phyloP scores from a whole-genome alignment of 1,284 basidiomycete genomes.

The Boletus holoroseus region DNA sequence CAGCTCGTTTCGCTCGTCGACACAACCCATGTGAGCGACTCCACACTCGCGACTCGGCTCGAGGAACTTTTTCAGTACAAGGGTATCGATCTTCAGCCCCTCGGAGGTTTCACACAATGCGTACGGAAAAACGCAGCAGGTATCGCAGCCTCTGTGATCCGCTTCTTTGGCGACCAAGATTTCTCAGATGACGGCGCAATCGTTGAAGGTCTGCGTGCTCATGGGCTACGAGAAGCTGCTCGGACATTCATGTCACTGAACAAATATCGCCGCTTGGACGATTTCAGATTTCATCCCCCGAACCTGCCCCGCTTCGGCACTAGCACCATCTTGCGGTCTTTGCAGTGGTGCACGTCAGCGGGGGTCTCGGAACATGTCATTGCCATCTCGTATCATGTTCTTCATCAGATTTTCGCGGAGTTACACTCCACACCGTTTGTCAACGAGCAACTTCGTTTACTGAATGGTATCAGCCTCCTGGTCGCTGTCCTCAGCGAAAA shows the following conservation, averaged over 20 bases:
- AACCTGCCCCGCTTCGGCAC: constrained; percentile 57
- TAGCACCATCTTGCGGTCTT: constrained; percentile 46
- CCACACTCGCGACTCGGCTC: constrained; percentile 27
- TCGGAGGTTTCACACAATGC: constrained; percentile 36
- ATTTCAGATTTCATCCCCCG: constrained; percentile 52
- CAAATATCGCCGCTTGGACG: constrained; percentile 43
- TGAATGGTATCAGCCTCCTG: constrained; percentile 73
- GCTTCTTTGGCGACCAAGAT: constrained; percentile 59
- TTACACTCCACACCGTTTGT: constrained; percentile 71
- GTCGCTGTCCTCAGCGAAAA: constrained; percentile 53
- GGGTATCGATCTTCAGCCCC: constrained; percentile 30
- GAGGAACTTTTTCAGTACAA: constrained; percentile 37
- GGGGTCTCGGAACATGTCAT: constrained; percentile 38
- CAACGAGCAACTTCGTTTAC: constrained; percentile 77
- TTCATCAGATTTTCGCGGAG: constrained; percentile 68
- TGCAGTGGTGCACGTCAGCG: constrained; percentile 51
- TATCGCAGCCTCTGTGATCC: constrained; percentile 53
- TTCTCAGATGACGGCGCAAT: constrained; percentile 44
- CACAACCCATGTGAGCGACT: constrained; percentile 18
- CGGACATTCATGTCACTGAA: constrained; percentile 47
- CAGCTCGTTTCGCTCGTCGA: constrained; percentile 49
- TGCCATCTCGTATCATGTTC: constrained; percentile 68
- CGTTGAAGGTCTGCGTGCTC: constrained; percentile 37
- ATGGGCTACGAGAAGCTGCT: constrained; percentile 33
- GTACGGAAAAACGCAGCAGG: constrained; percentile 48